These are phyloP conservation scores for Clavariopsis aquatica DNA, from an alignment of 495 filamentous ascomycete species.

Conservation along the genomic window DNA sequence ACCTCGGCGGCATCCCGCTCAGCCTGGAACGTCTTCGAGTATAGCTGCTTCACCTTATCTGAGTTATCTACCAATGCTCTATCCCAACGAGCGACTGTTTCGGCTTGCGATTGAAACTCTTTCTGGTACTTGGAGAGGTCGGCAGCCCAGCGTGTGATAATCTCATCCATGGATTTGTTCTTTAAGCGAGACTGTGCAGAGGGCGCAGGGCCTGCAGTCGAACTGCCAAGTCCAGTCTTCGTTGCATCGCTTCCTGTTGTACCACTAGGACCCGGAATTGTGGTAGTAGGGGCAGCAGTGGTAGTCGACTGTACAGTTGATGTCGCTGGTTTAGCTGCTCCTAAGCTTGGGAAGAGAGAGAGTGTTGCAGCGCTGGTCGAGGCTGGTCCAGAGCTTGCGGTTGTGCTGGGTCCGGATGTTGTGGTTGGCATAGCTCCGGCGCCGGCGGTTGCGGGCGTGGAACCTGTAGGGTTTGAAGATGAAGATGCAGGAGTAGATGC, in stretches of 20 bases:
- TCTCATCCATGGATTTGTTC: slow-evolving; percentile 99
- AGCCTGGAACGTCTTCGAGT: slow-evolving; percentile 81
- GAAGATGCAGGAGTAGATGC: slow-evolving; percentile 45
- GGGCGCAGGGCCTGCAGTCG: slow-evolving; percentile 76
- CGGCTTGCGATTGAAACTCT: slow-evolving; percentile 86
- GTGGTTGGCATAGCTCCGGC: not conserved
- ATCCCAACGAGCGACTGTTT: slow-evolving; percentile 88
- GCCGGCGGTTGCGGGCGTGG: slow-evolving; percentile 7
- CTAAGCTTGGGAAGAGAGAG: slow-evolving; percentile 22
- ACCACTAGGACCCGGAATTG: slow-evolving; percentile 33
- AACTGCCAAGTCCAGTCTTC: slow-evolving; percentile 56
- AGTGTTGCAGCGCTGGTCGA: slow-evolving; percentile 37
- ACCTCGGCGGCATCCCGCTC: slow-evolving; percentile 88
- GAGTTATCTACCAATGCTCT: slow-evolving; percentile 85
- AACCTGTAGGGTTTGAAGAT: slow-evolving; percentile 47
- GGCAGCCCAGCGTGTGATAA: slow-evolving; percentile 95
- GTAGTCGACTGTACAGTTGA: not conserved
- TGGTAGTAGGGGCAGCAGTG: slow-evolving; percentile 1
- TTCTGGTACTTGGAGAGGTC: slow-evolving; percentile 94
- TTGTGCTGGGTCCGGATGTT: not conserved
- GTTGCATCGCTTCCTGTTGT: slow-evolving; percentile 39
- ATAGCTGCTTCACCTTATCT: slow-evolving; percentile 88
- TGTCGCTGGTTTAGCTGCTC: slow-evolving; percentile 5
- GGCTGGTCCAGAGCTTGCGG: slow-evolving; percentile 32
- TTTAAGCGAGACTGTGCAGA: slow-evolving; percentile 80